Evolutionary conservation across 805 yeast species (phyloP).

Genomic region (Blastobotrys americana): DNA sequence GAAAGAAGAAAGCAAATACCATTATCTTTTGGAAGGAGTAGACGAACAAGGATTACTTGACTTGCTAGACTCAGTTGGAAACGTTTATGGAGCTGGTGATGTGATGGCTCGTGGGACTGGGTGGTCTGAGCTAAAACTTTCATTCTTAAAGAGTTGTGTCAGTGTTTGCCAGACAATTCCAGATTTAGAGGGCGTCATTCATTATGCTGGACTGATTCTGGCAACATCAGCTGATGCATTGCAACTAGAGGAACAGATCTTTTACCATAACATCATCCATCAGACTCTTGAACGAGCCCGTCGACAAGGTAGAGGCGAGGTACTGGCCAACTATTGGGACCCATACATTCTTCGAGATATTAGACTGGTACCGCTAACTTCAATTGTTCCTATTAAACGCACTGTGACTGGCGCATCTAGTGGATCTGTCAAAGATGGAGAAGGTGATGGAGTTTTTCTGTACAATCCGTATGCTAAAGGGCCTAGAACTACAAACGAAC

Average conservation of each 20-base stretch:
- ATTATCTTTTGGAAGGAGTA: constrained; percentile 4
- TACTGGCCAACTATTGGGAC: constrained; percentile 57
- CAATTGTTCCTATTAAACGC: not conserved
- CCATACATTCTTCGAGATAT: constrained; percentile 52
- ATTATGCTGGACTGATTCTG: constrained; percentile 48
- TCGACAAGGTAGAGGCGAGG: constrained; percentile 10
- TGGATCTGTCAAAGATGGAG: not conserved
- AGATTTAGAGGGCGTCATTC: constrained; percentile 39
- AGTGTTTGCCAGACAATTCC: constrained; percentile 46
- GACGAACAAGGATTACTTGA: constrained; percentile 32
- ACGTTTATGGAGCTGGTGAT: constrained; percentile 46
- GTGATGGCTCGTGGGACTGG: constrained; percentile 31
- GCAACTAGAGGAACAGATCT: constrained; percentile 50
- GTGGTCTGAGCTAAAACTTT: constrained; percentile 55
- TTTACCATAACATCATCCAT: constrained; percentile 33
- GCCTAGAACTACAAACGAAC: no score
- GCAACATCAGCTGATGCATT: constrained; percentile 50
- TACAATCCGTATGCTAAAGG: constrained; percentile 51
- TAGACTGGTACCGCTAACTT: constrained; percentile 15
- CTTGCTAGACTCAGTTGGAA: constrained; percentile 43
- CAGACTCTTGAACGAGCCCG: constrained; percentile 17
- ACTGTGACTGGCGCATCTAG: constrained; percentile 2
- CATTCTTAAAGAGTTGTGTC: constrained; percentile 45
- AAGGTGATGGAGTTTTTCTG: constrained; percentile 35
- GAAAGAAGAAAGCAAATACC: not conserved